phyloP scores from a whole-genome alignment of 345 rosid species.

The Ceriops zippeliana region DNA sequence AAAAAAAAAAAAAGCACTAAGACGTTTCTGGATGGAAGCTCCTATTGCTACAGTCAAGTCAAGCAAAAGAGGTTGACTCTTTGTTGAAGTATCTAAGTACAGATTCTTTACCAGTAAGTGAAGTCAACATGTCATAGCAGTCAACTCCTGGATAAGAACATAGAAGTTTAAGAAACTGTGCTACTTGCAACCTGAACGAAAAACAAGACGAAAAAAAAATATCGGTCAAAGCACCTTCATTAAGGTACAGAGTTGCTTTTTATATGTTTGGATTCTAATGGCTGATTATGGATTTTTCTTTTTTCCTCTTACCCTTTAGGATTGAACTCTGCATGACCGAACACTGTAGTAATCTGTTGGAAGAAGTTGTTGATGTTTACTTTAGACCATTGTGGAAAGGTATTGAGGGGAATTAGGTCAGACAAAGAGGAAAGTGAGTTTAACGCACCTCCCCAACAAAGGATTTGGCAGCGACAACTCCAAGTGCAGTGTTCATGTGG shows the following conservation, averaged over 20 bases:
- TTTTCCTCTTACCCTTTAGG: constrained; percentile 59
- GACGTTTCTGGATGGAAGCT: not conserved
- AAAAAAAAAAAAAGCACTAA: not conserved
- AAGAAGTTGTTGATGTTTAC: constrained; percentile 2
- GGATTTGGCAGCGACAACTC: constrained; percentile 52
- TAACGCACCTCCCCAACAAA: constrained; percentile 71
- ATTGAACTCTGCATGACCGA: constrained; percentile 73
- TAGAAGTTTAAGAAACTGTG: constrained; percentile 38
- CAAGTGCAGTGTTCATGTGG: constrained; percentile 76
- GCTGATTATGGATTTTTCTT: not conserved
- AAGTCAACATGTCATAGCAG: constrained; percentile 65
- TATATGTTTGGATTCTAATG: not conserved
- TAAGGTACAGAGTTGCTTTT: not conserved
- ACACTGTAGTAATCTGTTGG: constrained; percentile 44
- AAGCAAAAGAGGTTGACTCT: not conserved
- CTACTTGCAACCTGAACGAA: constrained; percentile 43
- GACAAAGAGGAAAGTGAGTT: too few species aligned
- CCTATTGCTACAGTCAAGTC: too few species aligned
- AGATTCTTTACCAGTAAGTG: constrained; percentile 57
- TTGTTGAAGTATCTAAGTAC: not conserved
- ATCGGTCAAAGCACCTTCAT: not conserved
- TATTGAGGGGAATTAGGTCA: too few species aligned
- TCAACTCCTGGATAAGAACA: constrained; percentile 63
- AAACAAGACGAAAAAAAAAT: not conserved
- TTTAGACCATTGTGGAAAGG: too few species aligned